phyloP scores from a whole-genome alignment of 805 yeast genomes.

The Cyberlindnera amylophila region DNA sequence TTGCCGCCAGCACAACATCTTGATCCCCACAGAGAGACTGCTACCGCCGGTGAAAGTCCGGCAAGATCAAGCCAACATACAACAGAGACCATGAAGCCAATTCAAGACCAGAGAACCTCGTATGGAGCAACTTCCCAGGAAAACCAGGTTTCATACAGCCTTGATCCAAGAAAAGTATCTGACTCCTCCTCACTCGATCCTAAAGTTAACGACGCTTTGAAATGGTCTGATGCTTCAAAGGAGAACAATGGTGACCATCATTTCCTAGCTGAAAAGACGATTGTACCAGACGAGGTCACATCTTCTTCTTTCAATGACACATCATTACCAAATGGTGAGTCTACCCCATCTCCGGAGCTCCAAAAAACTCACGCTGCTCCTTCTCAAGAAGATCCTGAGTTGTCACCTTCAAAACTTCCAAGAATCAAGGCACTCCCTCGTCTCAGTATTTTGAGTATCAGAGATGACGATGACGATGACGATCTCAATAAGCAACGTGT shows the following conservation, averaged over 20 bases:
- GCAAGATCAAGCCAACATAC: no score
- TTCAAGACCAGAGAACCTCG: not conserved
- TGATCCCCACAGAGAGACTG: no score
- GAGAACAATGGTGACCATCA: conserved; percentile 15
- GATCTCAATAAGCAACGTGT: conserved; percentile 4
- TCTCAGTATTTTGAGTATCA: conserved; percentile 22
- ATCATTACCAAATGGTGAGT: conserved; percentile 21
- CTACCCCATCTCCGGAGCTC: conserved; percentile 24
- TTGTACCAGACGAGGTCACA: conserved; percentile 12
- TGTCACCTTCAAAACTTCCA: conserved; percentile 25
- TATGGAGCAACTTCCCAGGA: no score
- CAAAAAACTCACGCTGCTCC: not conserved
- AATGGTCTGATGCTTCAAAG: not conserved
- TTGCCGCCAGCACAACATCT: not conserved
- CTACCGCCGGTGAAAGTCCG: no score
- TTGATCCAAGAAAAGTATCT: not conserved
- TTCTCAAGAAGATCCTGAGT: not conserved
- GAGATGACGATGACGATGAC: conserved; percentile 22
- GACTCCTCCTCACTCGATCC: no score
- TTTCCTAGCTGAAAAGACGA: conserved; percentile 24
- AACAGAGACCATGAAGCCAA: no score
- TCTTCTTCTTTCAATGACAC: conserved; percentile 10
- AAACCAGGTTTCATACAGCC: not conserved
- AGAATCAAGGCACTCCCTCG: conserved; percentile 26
- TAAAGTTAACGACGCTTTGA: no score